These are phyloP conservation scores for Pleurotus tuber-regium DNA, from an alignment of 768 basidiomycete species.

Conservation along the genomic window DNA sequence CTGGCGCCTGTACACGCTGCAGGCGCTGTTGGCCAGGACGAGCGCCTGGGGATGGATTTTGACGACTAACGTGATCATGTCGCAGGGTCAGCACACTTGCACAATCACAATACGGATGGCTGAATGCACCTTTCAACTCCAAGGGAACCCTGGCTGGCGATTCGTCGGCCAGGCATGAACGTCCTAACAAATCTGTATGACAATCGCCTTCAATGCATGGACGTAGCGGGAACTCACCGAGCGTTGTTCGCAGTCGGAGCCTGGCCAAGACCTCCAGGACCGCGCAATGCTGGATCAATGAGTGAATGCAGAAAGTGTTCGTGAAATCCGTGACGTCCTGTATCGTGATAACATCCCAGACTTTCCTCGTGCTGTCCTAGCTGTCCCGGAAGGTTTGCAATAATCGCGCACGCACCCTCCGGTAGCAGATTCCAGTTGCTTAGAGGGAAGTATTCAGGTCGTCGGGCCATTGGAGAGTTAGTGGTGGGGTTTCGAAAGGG, in stretches of 20 bases:
- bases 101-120: neutral
- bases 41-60: neutral
- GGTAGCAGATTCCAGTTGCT: neutral
- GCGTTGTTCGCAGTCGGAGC: neutral
- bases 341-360: neutral
- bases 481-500: neutral
- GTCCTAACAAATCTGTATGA: neutral
- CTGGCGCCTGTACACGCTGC: neutral
- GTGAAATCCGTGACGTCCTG: neutral
- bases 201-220: neutral
- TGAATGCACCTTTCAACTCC: neutral
- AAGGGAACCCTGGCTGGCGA: neutral
- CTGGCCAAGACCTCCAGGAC: neutral
- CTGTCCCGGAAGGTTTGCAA: neutral
- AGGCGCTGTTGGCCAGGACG: too few relatives aligned
- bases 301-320: neutral
- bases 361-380: neutral
- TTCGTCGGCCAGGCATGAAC: neutral
- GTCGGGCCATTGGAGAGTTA: neutral
- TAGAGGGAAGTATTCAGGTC: neutral
- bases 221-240: neutral
- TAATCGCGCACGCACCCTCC: neutral
- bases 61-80: neutral
- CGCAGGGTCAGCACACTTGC: neutral
- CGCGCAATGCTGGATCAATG: neutral